These are phyloP conservation scores for Aspergillus calidoustus DNA, from an alignment of 2,329 filamentous ascomycete genomes.

Conservation along the genomic window DNA sequence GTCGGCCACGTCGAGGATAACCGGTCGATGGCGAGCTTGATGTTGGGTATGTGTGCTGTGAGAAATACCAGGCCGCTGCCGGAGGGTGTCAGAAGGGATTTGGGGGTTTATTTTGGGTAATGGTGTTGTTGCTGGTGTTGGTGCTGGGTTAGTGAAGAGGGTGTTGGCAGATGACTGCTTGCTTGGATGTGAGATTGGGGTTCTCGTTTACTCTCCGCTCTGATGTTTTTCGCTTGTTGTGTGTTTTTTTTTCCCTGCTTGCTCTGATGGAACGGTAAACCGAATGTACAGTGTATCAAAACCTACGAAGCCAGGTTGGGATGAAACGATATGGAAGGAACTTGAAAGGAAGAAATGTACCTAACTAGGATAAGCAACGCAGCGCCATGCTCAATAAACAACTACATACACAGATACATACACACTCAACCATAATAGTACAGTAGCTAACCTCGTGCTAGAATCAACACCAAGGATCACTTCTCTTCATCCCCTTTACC, in stretches of 20 bases:
- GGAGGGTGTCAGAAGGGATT: neutral
- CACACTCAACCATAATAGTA: neutral
- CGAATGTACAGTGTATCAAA: neutral
- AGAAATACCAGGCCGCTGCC: neutral
- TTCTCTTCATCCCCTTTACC: neutral
- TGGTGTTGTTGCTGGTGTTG: neutral
- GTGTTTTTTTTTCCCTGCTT: neutral
- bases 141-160: no score
- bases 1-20: slow-evolving; percentile 21
- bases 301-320: neutral
- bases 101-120: neutral
- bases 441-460: neutral
- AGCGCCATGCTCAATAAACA: neutral
- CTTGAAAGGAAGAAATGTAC: neutral
- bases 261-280: no score
- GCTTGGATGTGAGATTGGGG: neutral
- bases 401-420: slow-evolving; percentile 3
- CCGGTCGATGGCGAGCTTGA: slow-evolving; percentile 19
- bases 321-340: neutral
- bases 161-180: neutral
- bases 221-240: neutral
- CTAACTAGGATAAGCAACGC: neutral
- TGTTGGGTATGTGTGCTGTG: slow-evolving; percentile 21
- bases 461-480: neutral
- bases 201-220: neutral